Evolutionary conservation across 768 basidiomycete genomes (phyloP), one percentile per base, ranked within the genome.

Genomic region (Cubamyces lactineus): DNA sequence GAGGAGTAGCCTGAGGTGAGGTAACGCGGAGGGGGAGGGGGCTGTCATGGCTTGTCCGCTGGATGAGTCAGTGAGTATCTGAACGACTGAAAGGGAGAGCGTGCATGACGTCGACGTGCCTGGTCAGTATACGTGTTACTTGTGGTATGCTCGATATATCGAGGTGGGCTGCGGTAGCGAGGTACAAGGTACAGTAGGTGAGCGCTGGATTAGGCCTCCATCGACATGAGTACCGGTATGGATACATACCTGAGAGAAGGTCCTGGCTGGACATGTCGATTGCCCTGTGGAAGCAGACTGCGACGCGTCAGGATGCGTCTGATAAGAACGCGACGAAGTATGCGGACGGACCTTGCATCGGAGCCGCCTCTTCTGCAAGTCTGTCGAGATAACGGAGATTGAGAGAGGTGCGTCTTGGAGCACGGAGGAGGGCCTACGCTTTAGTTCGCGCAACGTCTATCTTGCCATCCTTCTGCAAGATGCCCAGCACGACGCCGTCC

Each of bases 231-330:
- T 24, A 47, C 19, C 23, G 23, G 23, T 9, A 41, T 16, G n/a
- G 24, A 24, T 43, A 15, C 70, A 41, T 65, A 86, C 89, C 88
- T 74, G 81, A 76, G 43, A 78, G 73, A 3, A 81, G 69, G 66
- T 87, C 79, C 51, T 72, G 71, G 15, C 84, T 82, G 12, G 48
- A 40, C 88, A 93, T 85, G 66, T 92, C 91, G 64, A 92, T 86
- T 30, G 90, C 91, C 57, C 90, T 78, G 69, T 92, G 90, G 71
- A 92, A 91, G 66, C 88, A 90, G 45, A 89, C 91, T 91, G 57
- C 6, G 30, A 48, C 34, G 6, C 7, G n/a, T 53, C 30, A 57
- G 21, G 13, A 23, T 48, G 11, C 46, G 49, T n/a, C n/a, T 17
- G n/a, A 34, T 21, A 42, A 26, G 5, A 3, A 12, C 4, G 8